These are phyloP conservation scores for Quercus cerris DNA, from an alignment of 306 rosid genomes.

Conservation along the genomic window DNA sequence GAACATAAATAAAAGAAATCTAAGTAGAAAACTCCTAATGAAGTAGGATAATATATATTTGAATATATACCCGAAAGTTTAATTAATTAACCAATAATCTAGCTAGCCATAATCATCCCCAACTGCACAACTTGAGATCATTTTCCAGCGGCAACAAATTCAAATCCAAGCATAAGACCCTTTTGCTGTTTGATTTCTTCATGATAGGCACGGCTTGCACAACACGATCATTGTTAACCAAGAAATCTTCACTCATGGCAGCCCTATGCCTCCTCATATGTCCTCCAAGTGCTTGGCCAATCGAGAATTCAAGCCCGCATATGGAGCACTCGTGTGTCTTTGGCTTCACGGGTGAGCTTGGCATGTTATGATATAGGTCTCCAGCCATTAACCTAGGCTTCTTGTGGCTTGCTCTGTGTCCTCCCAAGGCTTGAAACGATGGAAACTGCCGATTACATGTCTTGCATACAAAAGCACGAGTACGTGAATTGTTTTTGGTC, in stretches of 20 bases:
- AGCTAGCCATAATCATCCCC: background rate
- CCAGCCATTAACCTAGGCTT: slow-evolving; percentile 40
- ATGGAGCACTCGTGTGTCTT: slow-evolving; percentile 65
- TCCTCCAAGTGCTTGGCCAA: slow-evolving; percentile 93
- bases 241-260: background rate
- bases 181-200: slow-evolving; percentile 36
- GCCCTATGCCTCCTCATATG: slow-evolving; percentile 87
- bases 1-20: no score
- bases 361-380: background rate
- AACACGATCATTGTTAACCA: background rate
- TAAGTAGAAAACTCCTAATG: no score
- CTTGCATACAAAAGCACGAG: slow-evolving; percentile 58
- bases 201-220: slow-evolving; percentile 18
- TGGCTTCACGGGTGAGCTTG: slow-evolving; percentile 17
- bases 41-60: no score
- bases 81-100: background rate
- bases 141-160: slow-evolving; percentile 43
- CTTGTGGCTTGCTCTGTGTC: slow-evolving; percentile 84
- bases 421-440: slow-evolving; percentile 87
- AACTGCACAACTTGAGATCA: slow-evolving; percentile 35
- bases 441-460: slow-evolving; percentile 55
- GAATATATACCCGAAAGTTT: no score
- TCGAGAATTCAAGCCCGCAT: slow-evolving; percentile 64
- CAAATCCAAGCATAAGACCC: slow-evolving; percentile 45
- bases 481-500: background rate